A percentile compares a stretch with the other conserved stretches of the same genome.
phyloP scores from a whole-genome alignment of 192 early-diverging fungal species.

The Backusella australiensis region DNA sequence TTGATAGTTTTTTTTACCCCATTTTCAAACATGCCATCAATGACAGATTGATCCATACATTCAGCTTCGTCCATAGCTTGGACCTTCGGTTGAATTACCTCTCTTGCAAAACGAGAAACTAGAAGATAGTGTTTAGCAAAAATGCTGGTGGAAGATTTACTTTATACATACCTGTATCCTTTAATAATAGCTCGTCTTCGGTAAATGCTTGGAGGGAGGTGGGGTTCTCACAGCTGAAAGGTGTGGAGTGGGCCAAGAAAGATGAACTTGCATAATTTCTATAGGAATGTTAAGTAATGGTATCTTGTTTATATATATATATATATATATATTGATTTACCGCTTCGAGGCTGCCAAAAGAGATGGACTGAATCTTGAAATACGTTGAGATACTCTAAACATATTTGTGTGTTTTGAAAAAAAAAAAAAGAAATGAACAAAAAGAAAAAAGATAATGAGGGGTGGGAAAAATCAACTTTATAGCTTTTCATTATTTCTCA shows the following conservation, averaged over 20 bases:
- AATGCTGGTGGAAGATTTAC: too few relatives aligned
- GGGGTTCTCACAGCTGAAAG: slow-evolving; percentile 21
- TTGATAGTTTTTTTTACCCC: slow-evolving; percentile 49
- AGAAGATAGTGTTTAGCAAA: not conserved
- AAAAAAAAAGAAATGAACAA: not conserved
- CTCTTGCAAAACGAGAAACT: slow-evolving; percentile 81
- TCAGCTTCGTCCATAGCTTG: slow-evolving; percentile 90
- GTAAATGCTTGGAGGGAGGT: slow-evolving; percentile 78
- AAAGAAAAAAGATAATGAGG: not conserved
- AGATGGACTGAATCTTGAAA: not conserved
- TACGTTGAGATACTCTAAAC: not conserved
- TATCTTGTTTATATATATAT: not conserved
- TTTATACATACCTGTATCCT: slow-evolving; percentile 62
- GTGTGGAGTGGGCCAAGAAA: slow-evolving; percentile 3
- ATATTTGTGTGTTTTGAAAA: not conserved
- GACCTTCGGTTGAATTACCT: slow-evolving; percentile 78
- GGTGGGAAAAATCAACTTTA: not conserved
- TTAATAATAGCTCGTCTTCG: slow-evolving; percentile 85
- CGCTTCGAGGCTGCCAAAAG: not conserved
- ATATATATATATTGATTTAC: not conserved
- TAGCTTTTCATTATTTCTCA: not conserved
- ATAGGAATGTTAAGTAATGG: not conserved
- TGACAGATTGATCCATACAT: slow-evolving; percentile 68
- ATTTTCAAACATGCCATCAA: slow-evolving; percentile 82
- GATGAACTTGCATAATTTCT: not conserved